These are phyloP conservation scores for Geosmithia flava DNA, from an alignment of 2,329 filamentous ascomycete species.

Conservation along the genomic window DNA sequence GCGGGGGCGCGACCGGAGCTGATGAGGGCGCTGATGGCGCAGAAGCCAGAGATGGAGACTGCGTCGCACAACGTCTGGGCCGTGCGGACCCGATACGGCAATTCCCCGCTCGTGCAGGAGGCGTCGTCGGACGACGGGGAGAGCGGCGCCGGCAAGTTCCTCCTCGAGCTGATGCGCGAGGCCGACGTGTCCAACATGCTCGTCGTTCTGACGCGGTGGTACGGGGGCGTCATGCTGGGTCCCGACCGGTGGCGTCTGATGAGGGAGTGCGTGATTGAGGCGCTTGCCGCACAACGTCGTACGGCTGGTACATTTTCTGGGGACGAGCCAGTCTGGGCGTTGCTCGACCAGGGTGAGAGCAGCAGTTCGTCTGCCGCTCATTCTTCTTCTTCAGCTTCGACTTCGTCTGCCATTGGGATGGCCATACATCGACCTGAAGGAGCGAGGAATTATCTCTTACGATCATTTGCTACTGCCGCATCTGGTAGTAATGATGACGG, in stretches of 20 bases:
- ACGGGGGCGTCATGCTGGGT: slow-evolving; percentile 47
- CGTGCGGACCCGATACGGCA: slow-evolving; percentile 19
- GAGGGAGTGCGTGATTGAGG: slow-evolving; percentile 41
- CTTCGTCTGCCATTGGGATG: slow-evolving; percentile 44
- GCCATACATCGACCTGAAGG: slow-evolving; percentile 64
- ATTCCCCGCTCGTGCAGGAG: slow-evolving; percentile 29
- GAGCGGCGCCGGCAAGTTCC: slow-evolving; percentile 41
- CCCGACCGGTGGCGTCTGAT: slow-evolving; percentile 52
- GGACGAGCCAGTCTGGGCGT: slow-evolving; percentile 44
- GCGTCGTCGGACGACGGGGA: slow-evolving; percentile 51
- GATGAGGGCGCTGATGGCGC: slow-evolving; percentile 33
- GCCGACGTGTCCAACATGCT: slow-evolving; percentile 36
- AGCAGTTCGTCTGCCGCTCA: slow-evolving; percentile 26
- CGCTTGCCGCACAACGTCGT: slow-evolving; percentile 34
- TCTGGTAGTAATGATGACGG: not conserved
- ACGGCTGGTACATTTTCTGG: slow-evolving; percentile 20
- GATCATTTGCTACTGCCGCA: slow-evolving; percentile 40
- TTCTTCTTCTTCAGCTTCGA: no score
- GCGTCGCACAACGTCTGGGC: slow-evolving; percentile 49
- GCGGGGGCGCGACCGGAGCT: slow-evolving; percentile 28
- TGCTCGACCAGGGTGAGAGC: slow-evolving; percentile 39
- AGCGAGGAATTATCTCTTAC: slow-evolving; percentile 46
- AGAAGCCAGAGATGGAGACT: slow-evolving; percentile 35
- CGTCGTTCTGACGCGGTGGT: slow-evolving; percentile 50
- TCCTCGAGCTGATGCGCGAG: slow-evolving; percentile 41